Percentiles rank a stretch among this genome's conserved stretches.
Evolutionary conservation across 768 basidiomycete genomes (phyloP).

Genomic region (Amanita brunnescens): DNA sequence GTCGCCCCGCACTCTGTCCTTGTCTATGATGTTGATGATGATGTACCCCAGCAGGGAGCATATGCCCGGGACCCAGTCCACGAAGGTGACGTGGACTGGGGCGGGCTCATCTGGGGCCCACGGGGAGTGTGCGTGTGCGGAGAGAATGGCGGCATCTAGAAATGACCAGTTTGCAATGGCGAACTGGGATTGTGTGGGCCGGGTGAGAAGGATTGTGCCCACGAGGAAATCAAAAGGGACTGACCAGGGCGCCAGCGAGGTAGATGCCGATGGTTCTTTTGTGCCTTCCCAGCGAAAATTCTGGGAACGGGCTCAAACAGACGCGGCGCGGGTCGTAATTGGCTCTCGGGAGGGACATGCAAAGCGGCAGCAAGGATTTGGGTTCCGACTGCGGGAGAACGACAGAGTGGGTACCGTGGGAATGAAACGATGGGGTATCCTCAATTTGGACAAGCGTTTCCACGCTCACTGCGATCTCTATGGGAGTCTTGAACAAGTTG

Average conservation of each 20-base stretch:
- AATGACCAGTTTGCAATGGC: constrained; percentile 94
- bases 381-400: background rate
- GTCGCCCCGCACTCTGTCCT: constrained; percentile 75
- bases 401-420: constrained; percentile 19
- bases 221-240: constrained; percentile 24
- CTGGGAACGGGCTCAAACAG: constrained; percentile 81
- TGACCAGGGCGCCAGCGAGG: constrained; percentile 82
- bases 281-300: constrained; percentile 64
- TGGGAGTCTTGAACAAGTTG: background rate
- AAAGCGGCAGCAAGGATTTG: background rate
- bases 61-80: constrained; percentile 97
- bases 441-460: constrained; percentile 20
- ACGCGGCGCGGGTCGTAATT: constrained; percentile 84
- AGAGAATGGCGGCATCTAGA: constrained; percentile 86
- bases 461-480: constrained; percentile 18
- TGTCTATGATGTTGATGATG: constrained; percentile 91
- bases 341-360: constrained; percentile 59
- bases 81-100: constrained; percentile 73
- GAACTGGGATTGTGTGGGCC: constrained; percentile 38
- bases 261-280: constrained; percentile 83
- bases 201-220: constrained; percentile 16
- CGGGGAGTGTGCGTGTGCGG: constrained; percentile 75
- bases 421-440: constrained; percentile 11
- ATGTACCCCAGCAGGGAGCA: constrained; percentile 89
- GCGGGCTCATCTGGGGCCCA: constrained; percentile 57